Evolutionary conservation across 257 asterid species (phyloP).

Genomic region (Fraxinus anomala): DNA sequence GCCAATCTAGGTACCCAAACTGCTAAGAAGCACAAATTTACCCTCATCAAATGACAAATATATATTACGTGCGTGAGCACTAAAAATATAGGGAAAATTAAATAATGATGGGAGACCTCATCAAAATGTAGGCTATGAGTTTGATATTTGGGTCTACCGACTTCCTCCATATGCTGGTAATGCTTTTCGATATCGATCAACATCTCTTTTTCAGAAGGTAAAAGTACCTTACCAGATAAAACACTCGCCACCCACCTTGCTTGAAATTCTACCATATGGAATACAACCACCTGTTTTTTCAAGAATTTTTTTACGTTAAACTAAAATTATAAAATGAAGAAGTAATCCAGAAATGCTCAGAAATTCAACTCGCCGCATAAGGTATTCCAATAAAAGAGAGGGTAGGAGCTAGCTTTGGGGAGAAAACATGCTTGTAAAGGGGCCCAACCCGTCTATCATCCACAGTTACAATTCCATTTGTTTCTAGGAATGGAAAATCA

Average conservation of each 20-base stretch:
- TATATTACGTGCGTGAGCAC: background rate
- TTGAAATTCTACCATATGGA: conserved; percentile 51
- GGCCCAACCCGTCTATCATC: conserved; percentile 62
- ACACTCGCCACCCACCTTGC: conserved; percentile 61
- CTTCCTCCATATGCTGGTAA: conserved; percentile 43
- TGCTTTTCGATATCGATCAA: conserved; percentile 37
- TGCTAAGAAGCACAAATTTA: conserved; percentile 20
- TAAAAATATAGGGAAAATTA: background rate
- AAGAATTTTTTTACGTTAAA: background rate
- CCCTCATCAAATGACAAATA: background rate
- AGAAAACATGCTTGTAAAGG: conserved; percentile 61
- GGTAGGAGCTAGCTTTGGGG: conserved; percentile 61
- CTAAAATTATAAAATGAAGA: background rate
- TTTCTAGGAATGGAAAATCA: conserved; percentile 54
- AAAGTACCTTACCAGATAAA: conserved; percentile 42
- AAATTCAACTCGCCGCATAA: conserved; percentile 29
- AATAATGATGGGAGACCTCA: conserved; percentile 10
- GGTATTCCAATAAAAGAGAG: conserved; percentile 62
- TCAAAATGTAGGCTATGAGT: conserved; percentile 29
- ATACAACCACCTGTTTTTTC: conserved; percentile 22
- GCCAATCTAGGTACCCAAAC: conserved; percentile 61
- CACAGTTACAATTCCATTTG: conserved; percentile 51
- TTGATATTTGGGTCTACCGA: conserved; percentile 43
- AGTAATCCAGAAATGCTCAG: background rate
- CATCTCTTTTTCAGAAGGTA: conserved; percentile 58